These are phyloP conservation scores for Camelina sativa DNA, from an alignment of 345 rosid genomes.

Conservation along the genomic window DNA sequence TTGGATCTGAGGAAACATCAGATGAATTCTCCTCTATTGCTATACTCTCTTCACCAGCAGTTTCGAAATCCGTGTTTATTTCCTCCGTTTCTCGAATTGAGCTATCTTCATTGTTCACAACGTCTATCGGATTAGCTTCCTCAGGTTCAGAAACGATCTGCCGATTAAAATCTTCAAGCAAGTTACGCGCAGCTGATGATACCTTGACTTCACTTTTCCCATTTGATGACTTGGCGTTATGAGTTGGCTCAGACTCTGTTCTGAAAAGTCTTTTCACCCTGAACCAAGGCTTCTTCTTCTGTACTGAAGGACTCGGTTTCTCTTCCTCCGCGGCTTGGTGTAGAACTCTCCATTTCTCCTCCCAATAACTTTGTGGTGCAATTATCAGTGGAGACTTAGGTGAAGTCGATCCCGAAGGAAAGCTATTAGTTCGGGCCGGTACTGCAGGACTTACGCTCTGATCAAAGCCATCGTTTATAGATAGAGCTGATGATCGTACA, in stretches of 20 bases:
- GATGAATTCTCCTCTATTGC: conserved; percentile 64
- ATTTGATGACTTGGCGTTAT: conserved; percentile 39
- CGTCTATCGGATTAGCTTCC: conserved; percentile 30
- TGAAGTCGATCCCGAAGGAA: conserved; percentile 60
- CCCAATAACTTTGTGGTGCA: conserved; percentile 92
- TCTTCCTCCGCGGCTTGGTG: conserved; percentile 75
- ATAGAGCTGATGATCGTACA: conserved; percentile 43
- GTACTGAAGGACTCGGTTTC: conserved; percentile 48
- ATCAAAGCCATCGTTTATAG: conserved; percentile 32
- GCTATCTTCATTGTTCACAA: conserved; percentile 28
- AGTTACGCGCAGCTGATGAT: conserved; percentile 60
- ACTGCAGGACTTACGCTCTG: conserved; percentile 39
- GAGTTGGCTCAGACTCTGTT: conserved; percentile 75
- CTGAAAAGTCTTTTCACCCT: conserved; percentile 66
- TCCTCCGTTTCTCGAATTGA: conserved; percentile 37
- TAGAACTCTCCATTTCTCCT: conserved; percentile 84
- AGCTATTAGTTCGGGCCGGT: conserved; percentile 54
- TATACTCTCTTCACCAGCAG: conserved; percentile 54
- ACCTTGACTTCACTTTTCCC: conserved; percentile 45
- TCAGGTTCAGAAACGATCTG: conserved; percentile 55
- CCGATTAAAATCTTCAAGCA: conserved; percentile 75
- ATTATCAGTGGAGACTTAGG: conserved; percentile 63
- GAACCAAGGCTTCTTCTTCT: conserved; percentile 78
- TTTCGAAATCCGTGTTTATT: conserved; percentile 39
- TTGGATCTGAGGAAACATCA: conserved; percentile 53